phyloP scores from a whole-genome alignment of 148 eudicot species.

The Silene conica region DNA sequence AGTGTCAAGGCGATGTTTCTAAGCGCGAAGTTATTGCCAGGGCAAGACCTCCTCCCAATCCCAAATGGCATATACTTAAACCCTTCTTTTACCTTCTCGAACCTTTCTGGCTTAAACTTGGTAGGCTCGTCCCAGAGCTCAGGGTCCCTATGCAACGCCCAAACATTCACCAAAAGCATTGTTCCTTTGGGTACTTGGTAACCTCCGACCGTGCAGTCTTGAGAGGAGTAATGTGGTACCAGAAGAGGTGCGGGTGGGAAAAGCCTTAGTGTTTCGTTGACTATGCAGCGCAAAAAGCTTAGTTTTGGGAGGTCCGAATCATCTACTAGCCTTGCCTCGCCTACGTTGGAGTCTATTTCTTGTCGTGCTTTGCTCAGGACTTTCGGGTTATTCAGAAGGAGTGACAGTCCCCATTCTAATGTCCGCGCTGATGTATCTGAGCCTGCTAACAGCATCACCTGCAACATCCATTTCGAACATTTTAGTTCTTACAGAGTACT shows the following conservation, averaged over 20 bases:
- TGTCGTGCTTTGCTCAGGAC: constrained; percentile 19
- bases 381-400: constrained; percentile 26
- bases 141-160: constrained; percentile 32
- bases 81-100: constrained; percentile 21
- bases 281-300: constrained; percentile 18
- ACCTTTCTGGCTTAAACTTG: constrained; percentile 31
- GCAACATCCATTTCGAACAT: not conserved
- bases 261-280: constrained; percentile 29
- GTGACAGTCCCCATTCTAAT: constrained; percentile 30
- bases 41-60: constrained; percentile 33
- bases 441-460: constrained; percentile 25
- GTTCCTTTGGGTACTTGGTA: constrained; percentile 27
- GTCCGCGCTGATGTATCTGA: constrained; percentile 24
- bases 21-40: constrained; percentile 24
- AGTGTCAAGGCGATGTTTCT: constrained; percentile 17
- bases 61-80: constrained; percentile 34
- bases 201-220: constrained; percentile 28
- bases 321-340: constrained; percentile 16
- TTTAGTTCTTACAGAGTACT: not conserved
- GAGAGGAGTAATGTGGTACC: constrained; percentile 29
- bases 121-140: constrained; percentile 23
- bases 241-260: constrained; percentile 26
- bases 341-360: constrained; percentile 20
- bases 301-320: constrained; percentile 25
- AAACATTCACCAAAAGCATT: constrained; percentile 25